Base-by-base conservation (phyloP, 345 rosid species). In the Brassica incana region DNA sequence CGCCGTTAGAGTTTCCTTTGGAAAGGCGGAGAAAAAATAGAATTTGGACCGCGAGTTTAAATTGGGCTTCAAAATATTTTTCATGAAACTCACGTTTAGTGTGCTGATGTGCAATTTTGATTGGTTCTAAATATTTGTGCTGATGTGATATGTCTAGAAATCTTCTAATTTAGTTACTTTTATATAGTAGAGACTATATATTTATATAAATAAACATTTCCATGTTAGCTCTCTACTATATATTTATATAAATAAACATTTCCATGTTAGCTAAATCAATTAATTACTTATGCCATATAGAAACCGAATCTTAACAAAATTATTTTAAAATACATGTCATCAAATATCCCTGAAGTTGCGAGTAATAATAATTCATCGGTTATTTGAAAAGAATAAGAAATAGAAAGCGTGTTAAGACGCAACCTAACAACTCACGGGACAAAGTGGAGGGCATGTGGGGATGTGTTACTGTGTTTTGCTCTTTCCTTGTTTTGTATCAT, bases 391-490 rank as follows among this genome's bases (percentile, higher is more conserved):
- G 3, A 71, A 16, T 25, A 25, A 64, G 25, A 8, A 59, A n/a
- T 32, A 71, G 5, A 78, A 78, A 72, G 81, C 61, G 72, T 66
- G 56, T 73, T 50, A 50, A 74, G 60, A 58, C 52, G 70, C 67
- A 80, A 54, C 76, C 76, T 54, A 70, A 70, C 72, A 80, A 75
- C 79, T 75, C 79, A 75, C 68, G 79, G 48, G 76, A 75, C 79
- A 65, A 75, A 70, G 80, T 70, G 83, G 80, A 70, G 23, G 56
- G 72, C 79, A 80, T 80, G 79, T 80, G 83, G 79, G 64, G 81
- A 72, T 54, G 61, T 70, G 75, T 80, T 29, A 54, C 70, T 70
- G 67, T 75, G 56, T 80, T 80, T 16, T 75, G 76, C 68, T 40
- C 72, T 75, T 80, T 80, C 67, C 83, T 12, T 75, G 71, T 80